phyloP scores from a whole-genome alignment of 768 basidiomycete genomes.

The Hysterangium stoloniferum region DNA sequence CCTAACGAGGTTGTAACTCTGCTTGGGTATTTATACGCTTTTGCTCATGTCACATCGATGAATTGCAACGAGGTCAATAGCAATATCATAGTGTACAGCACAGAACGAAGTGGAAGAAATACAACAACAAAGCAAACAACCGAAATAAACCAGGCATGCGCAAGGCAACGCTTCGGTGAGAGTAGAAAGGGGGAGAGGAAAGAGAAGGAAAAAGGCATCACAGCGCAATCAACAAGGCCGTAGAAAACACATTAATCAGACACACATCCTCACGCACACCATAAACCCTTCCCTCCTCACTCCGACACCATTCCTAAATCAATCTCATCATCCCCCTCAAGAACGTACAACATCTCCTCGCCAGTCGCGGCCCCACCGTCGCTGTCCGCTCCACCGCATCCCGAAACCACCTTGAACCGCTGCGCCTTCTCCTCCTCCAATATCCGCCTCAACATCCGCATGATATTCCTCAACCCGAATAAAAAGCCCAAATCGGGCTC shows the following conservation, averaged over 20 bases:
- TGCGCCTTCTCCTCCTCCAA: constrained; percentile 81
- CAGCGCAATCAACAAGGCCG: too few relatives aligned
- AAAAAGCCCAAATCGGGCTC: constrained; percentile 92
- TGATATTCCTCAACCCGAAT: constrained; percentile 78
- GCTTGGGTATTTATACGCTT: too few relatives aligned
- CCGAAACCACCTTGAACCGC: constrained; percentile 49
- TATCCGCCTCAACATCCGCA: constrained; percentile 68
- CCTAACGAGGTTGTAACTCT: too few relatives aligned
- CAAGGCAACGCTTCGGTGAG: too few relatives aligned
- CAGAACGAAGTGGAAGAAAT: too few relatives aligned
- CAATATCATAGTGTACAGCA: too few relatives aligned
- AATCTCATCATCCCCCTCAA: constrained; percentile 36
- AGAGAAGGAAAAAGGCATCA: too few relatives aligned
- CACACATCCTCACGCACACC: background rate
- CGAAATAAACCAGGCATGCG: too few relatives aligned
- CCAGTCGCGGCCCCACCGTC: constrained; percentile 76
- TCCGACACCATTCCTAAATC: constrained; percentile 76
- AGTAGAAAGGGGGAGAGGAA: too few relatives aligned
- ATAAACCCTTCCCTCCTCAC: constrained; percentile 27
- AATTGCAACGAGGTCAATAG: too few relatives aligned
- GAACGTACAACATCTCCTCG: constrained; percentile 53
- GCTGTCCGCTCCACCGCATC: constrained; percentile 55
- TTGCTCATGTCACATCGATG: too few relatives aligned
- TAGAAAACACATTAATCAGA: background rate
- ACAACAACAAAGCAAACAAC: too few relatives aligned